A percentile compares a stretch with the other conserved stretches of the same genome.
These are phyloP conservation scores for Scenedesmus sp. DNA, from an alignment of 163 green algal genomes.

Conservation along the genomic window DNA sequence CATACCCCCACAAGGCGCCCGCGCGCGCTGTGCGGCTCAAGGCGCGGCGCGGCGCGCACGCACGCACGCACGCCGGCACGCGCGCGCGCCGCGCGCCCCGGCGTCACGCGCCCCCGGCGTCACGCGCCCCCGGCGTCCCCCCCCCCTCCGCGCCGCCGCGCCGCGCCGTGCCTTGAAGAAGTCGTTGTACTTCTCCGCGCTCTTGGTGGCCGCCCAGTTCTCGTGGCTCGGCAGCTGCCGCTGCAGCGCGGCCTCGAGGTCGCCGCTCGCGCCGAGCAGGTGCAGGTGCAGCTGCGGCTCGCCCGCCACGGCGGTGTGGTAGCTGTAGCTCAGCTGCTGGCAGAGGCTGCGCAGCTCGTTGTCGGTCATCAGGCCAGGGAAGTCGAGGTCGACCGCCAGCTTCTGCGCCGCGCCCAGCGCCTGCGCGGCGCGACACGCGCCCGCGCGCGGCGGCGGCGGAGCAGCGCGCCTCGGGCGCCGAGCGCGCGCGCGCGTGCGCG, in stretches of 20 bases:
- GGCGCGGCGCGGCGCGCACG: too few relatives aligned
- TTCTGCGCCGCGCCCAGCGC: constrained; percentile 61
- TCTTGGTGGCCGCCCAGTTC: constrained; percentile 65
- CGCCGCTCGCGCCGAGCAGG: constrained; percentile 52
- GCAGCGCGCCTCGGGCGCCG: too few relatives aligned
- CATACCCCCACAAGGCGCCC: constrained; percentile 58
- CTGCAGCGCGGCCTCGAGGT: constrained; percentile 48
- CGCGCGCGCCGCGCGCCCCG: too few relatives aligned
- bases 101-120: too few relatives aligned
- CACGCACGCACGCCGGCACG: too few relatives aligned
- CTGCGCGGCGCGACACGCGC: too few relatives aligned
- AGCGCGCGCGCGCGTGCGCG: too few relatives aligned
- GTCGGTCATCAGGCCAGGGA: constrained; percentile 68
- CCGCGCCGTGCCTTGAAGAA: constrained; percentile 63
- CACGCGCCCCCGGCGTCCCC: too few relatives aligned
- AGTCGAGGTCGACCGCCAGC: constrained; percentile 73
- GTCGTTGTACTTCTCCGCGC: constrained; percentile 52
- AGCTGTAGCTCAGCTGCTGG: constrained; percentile 71
- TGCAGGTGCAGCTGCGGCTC: constrained; percentile 63
- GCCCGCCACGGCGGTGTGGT: constrained; percentile 40
- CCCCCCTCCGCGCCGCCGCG: too few relatives aligned
- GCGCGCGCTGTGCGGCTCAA: constrained; percentile 60
- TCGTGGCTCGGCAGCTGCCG: constrained; percentile 60
- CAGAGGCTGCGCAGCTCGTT: constrained; percentile 58
- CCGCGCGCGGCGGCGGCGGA: too few relatives aligned